Conservation (phyloP, 1,139 yeast species). For the Yamadazyma mexicana region DNA sequence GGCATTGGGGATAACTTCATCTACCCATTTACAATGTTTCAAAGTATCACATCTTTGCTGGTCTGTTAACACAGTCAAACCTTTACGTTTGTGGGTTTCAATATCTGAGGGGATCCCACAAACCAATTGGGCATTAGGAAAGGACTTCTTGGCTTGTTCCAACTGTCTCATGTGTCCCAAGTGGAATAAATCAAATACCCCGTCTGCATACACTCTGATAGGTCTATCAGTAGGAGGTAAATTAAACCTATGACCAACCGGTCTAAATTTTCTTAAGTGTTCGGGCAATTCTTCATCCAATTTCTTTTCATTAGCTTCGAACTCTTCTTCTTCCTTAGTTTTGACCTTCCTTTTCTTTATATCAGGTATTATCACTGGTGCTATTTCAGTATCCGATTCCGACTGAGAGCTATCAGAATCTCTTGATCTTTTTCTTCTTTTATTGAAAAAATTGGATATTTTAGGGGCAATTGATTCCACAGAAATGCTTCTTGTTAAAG, state of each 20-base stretch:
- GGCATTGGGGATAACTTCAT: conserved; percentile 89
- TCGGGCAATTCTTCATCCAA: conserved; percentile 63
- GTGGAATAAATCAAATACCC: conserved; percentile 94
- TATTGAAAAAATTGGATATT: conserved; percentile 40
- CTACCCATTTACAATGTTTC: conserved; percentile 94
- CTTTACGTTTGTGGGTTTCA: conserved; percentile 90
- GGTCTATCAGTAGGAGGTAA: conserved; percentile 86
- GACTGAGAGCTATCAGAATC: conserved; percentile 17
- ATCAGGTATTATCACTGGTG: conserved; percentile 13
- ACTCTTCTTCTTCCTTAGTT: conserved; percentile 35
- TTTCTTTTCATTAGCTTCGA: conserved; percentile 51
- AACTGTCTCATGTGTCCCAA: conserved; percentile 96
- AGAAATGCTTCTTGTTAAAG: conserved; percentile 35
- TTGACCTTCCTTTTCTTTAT: conserved; percentile 27
- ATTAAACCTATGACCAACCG: conserved; percentile 69
- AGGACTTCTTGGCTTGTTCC: conserved; percentile 94
- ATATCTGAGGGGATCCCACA: conserved; percentile 91
- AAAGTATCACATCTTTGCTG: conserved; percentile 86
- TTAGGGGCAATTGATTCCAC: conserved; percentile 45
- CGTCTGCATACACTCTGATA: conserved; percentile 92
- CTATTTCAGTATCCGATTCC: conserved; percentile 18
- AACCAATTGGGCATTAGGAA: conserved; percentile 78
- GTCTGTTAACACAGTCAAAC: conserved; percentile 87
- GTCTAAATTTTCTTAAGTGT: conserved; percentile 67
- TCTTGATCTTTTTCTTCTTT: conserved; percentile 26